Base-by-base conservation (phyloP, 2,329 filamentous ascomycete species). In the Phialocephala sp. region DNA sequence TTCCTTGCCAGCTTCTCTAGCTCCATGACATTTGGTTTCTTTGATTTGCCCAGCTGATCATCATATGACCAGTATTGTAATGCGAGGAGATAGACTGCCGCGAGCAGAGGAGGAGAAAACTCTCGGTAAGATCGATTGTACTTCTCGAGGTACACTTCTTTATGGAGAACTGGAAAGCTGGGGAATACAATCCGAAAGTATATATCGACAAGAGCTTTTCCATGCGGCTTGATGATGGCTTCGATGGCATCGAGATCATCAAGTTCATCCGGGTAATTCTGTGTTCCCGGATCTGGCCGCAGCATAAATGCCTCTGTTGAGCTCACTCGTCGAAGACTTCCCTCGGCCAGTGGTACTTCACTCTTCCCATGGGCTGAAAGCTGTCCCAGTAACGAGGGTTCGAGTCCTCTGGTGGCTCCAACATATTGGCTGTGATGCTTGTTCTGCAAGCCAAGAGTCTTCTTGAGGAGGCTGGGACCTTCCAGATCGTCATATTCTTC, bases 391-490 rank as follows among this genome's bases (percentile, higher is more conserved):
- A 94, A 82, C 27, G 89, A 88, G 24, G 91, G 89, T 75, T 94
- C 91, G 74, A 93, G 91, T 70, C 93, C 90, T 62, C 91, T 91
- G 55, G 91, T 94, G 63, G 90, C 86, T 32, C 91, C 91, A 70
- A 94, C 90, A 75, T 93, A 92, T 78, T 92, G 89, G 79, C 90
- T 92, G 77, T 90, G 91, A 65, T 91, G 87, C 76, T 91, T 89
- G 73, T 87, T 82, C 76, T 94, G 91, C 71, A 94, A 83, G 68
- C 91, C 91, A 62, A 94, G 82, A n/a, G 88, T 90, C 75, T 87
- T 84, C 77, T 88, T 88, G 65, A 91, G 82, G 72, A 89, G 81
- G 67, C 85, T 87, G 52, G 86, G 85, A 39, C 86, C 87, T 66
- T 87, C 87, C 68, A 89, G 84, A 76, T 89, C 89, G 77, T 87